phyloP scores from a whole-genome alignment of 176 grass and related monocot genomes.

The Carex parvula region DNA sequence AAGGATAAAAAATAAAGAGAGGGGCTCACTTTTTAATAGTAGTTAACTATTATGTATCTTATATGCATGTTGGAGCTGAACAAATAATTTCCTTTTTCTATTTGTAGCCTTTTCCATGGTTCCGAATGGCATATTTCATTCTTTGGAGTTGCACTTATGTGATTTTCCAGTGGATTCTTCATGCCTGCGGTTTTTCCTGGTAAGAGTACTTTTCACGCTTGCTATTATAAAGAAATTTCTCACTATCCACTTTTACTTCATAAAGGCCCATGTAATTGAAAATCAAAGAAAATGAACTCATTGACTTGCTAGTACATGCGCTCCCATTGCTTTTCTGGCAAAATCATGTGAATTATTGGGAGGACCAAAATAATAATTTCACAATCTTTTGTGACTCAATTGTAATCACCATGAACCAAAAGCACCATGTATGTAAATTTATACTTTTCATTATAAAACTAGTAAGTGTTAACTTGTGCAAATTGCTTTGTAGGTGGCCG shows the following conservation, averaged over 20 bases:
- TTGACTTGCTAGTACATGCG: not conserved
- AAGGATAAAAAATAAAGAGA: not conserved
- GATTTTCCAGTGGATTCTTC: conserved; percentile 47
- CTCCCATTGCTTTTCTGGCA: not conserved
- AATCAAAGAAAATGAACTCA: not conserved
- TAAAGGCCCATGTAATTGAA: not conserved
- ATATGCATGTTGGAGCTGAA: not conserved
- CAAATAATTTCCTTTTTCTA: not conserved
- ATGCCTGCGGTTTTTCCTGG: conserved; percentile 52
- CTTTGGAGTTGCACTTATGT: conserved; percentile 56
- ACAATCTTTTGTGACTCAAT: not conserved
- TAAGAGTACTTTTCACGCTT: conserved; percentile 23
- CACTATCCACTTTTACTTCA: not conserved
- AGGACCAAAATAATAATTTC: not conserved
- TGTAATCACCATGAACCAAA: not conserved
- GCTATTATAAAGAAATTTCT: not conserved
- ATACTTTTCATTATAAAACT: not conserved
- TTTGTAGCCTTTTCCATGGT: conserved; percentile 49
- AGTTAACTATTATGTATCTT: conserved; percentile 8
- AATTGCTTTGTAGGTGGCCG: conserved; percentile 45
- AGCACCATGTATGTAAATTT: not conserved
- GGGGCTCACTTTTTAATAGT: not conserved
- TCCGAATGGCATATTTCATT: conserved; percentile 50
- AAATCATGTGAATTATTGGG: not conserved
- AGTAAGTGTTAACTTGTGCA: not conserved